Percentiles rank a stretch among this genome's conserved stretches.
These are phyloP conservation scores for Alternaria dauci DNA, from an alignment of 2,329 filamentous ascomycete species.

Conservation along the genomic window DNA sequence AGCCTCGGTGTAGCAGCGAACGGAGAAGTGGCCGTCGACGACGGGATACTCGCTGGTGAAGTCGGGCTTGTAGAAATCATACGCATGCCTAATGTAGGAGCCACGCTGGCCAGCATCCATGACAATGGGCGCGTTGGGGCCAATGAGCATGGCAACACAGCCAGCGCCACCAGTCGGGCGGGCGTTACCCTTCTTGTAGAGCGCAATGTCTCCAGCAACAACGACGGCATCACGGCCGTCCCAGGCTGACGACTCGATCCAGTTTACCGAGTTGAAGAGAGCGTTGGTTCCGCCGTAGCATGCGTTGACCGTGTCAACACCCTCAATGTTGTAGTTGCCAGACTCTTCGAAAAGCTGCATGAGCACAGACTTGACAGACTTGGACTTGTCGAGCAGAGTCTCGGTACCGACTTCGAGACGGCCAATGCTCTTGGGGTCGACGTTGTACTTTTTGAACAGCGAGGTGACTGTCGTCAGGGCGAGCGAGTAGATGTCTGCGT, in stretches of 20 bases:
- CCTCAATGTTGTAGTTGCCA: constrained; percentile 64
- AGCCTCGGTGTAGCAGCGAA: constrained; percentile 63
- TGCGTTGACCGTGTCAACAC: constrained; percentile 63
- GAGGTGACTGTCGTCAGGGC: constrained; percentile 61
- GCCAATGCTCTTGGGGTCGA: constrained; percentile 61
- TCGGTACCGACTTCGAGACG: constrained; percentile 64
- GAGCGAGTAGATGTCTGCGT: constrained; percentile 62
- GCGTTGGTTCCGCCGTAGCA: constrained; percentile 65
- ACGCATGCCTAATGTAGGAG: constrained; percentile 61
- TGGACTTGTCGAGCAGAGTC: constrained; percentile 64
- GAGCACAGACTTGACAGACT: constrained; percentile 63
- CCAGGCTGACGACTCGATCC: constrained; percentile 63
- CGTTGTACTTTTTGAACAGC: constrained; percentile 62
- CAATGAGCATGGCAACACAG: constrained; percentile 63
- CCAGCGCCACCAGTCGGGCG: constrained; percentile 63
- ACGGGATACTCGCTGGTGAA: constrained; percentile 63
- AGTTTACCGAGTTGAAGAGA: constrained; percentile 63
- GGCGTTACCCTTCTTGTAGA: constrained; percentile 64
- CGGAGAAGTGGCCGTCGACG: constrained; percentile 62
- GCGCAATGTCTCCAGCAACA: constrained; percentile 62
- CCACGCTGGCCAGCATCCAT: constrained; percentile 61
- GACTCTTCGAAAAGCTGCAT: constrained; percentile 62
- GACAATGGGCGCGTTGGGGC: constrained; percentile 60
- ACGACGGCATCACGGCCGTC: constrained; percentile 62
- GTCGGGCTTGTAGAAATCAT: constrained; percentile 66